Conservation (phyloP, 352 stramenopile species). For the Paralagenidium karlingii region DNA sequence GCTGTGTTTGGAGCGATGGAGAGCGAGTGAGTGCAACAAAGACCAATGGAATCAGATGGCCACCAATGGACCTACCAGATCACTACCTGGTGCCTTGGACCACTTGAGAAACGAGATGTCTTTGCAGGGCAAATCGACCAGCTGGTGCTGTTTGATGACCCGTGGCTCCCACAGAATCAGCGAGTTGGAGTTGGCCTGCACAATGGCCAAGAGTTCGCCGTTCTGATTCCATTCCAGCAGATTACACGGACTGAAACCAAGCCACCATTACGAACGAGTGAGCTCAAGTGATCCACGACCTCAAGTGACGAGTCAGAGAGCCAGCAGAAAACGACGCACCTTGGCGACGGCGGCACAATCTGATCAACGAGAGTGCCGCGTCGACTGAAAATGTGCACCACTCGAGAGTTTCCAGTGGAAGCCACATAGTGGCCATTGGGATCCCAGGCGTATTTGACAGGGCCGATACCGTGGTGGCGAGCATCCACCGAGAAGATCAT, state of each 20-base stretch:
- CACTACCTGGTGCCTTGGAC: conserved; percentile 48
- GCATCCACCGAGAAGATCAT: conserved; percentile 75
- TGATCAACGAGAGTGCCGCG: conserved; percentile 66
- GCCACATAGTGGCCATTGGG: conserved; percentile 61
- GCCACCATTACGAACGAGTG: too few relatives aligned
- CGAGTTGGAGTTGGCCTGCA: conserved; percentile 57
- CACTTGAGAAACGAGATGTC: conserved; percentile 73
- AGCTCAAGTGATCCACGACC: neutral
- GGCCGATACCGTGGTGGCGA: conserved; percentile 51
- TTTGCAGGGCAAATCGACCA: conserved; percentile 55
- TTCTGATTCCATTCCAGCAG: conserved; percentile 65
- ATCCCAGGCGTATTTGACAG: conserved; percentile 74
- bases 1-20: too few relatives aligned
- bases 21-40: neutral
- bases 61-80: conserved; percentile 18
- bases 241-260: conserved; percentile 34
- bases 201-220: conserved; percentile 52
- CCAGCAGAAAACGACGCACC: conserved; percentile 17
- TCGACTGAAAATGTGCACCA: conserved; percentile 61
- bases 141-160: conserved; percentile 38
- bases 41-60: conserved; percentile 1
- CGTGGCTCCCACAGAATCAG: conserved; percentile 63
- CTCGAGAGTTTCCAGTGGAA: conserved; percentile 56
- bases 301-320: too few relatives aligned
- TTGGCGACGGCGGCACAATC: conserved; percentile 61